A percentile compares a stretch with the other conserved stretches of the same genome.
These are phyloP conservation scores for Penicillium rolfsii DNA, from an alignment of 2,329 filamentous ascomycete genomes.

Conservation along the genomic window DNA sequence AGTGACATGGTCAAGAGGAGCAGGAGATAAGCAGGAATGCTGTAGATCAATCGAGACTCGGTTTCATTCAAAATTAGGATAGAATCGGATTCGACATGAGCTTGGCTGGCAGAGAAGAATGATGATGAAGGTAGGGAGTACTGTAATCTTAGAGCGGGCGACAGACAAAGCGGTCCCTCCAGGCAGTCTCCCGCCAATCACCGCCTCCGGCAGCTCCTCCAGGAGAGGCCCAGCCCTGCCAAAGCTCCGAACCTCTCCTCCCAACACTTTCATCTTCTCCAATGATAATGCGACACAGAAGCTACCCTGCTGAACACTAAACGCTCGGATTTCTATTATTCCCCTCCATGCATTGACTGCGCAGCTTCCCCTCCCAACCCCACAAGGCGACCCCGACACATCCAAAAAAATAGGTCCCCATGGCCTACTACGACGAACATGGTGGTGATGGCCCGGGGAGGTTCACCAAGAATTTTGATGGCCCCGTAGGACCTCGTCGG, in stretches of 20 bases:
- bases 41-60: background rate
- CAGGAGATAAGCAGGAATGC: background rate
- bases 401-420: constrained; percentile 19
- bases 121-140: constrained; percentile 7
- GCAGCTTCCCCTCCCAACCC: background rate
- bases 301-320: background rate
- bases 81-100: background rate
- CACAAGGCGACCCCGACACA: background rate
- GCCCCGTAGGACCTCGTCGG: constrained; percentile 44
- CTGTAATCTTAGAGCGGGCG: background rate
- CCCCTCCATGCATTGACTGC: background rate
- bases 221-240: constrained; percentile 13
- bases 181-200: constrained; percentile 18
- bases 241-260: constrained; percentile 19
- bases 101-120: background rate
- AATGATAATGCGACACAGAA: constrained; percentile 6
- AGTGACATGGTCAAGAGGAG: constrained; percentile 6
- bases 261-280: constrained; percentile 13
- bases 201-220: constrained; percentile 8
- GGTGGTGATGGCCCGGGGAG: constrained; percentile 39
- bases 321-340: constrained; percentile 1
- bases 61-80: background rate
- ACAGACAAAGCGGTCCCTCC: constrained; percentile 13
- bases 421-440: constrained; percentile 47
- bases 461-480: constrained; percentile 39